Evolutionary conservation across 1,284 basidiomycete species (phyloP), one percentile per base, ranked within the genome.

Genomic region (Leccinum griseonigrum): DNA sequence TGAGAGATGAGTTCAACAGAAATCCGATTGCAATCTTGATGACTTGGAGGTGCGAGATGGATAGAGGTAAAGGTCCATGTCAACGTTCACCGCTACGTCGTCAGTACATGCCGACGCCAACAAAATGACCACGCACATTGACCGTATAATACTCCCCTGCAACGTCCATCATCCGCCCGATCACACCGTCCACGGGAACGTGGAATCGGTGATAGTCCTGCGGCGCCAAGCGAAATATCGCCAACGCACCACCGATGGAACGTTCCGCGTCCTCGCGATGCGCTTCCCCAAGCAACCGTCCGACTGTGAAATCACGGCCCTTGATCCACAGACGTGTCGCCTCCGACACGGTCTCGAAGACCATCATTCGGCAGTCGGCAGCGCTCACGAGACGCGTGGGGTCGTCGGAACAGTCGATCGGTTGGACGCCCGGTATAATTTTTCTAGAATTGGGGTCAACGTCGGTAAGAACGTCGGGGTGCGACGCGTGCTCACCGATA

Each of bases 121-220:
- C 16, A 4, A 22, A 10, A 51, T 16, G 13, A 16, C 9, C 3
- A 80, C 87, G 64, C 66, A 91, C 88, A 65, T 95, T 96, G 64
- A 96, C 94, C 0, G 95, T 97, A 74, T 96, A 97, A 74, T 96
- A 97, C 72, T 95, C 92, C 16, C 94, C 94, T 3, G 85, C 67
- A 64, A 96, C 91, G 67, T 89, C 83, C 2, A 85, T 88, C 85
- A 95, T 93, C 52, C 81, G 82, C 18, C 94, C 94, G 38, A 97
- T 84, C 28, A 73, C 84, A 0, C 94, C 96, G 66, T 94, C 90
- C 18, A 97, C 93, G 0, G 95, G 95, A 0, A 88, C 89, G 74
- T 98, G 96, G 83, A 96, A 98, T 0, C 97, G 89, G 75, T 99
- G 97, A 71, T 99, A 99, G 73, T 97, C 95, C 74, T 95, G 95